Percentiles rank a stretch among this genome's conserved stretches.
phyloP scores from a whole-genome alignment of 1,139 yeast species.

The Diutina sp. region DNA sequence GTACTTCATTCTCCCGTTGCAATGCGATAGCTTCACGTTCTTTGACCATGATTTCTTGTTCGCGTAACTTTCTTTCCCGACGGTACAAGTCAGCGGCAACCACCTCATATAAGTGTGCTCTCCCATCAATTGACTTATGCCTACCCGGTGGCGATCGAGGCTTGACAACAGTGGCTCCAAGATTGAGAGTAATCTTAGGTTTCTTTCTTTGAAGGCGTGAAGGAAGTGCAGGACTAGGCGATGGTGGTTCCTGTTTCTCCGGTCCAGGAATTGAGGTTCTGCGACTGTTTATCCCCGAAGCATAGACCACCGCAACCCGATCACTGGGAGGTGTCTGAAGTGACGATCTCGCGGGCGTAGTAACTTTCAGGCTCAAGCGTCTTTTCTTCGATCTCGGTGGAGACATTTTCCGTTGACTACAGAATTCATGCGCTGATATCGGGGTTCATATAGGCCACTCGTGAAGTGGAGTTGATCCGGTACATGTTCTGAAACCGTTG shows the following conservation, averaged over 20 bases:
- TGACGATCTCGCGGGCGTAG: not conserved
- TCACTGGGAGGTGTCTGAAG: not conserved
- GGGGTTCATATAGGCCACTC: not conserved
- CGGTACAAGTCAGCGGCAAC: not conserved
- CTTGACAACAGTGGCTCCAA: not conserved
- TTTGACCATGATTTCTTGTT: not conserved
- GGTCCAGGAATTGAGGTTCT: not conserved
- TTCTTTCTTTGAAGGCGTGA: not conserved
- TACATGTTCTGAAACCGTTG: not conserved
- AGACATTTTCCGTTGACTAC: not conserved
- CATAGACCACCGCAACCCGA: not conserved
- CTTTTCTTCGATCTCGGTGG: not conserved
- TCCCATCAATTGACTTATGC: not conserved
- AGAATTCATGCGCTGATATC: not conserved
- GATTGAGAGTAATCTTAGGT: not conserved
- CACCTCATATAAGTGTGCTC: not conserved
- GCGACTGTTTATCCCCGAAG: not conserved
- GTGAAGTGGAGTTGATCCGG: not conserved
- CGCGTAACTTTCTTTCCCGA: not conserved
- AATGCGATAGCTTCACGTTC: not conserved
- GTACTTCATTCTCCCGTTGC: not conserved
- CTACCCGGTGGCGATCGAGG: too few relatives aligned
- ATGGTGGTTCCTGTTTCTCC: not conserved
- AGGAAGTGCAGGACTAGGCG: not conserved
- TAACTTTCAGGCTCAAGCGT: not conserved